Evolutionary conservation across 768 basidiomycete species (phyloP).

Genomic region (Nidularia pulvinata): DNA sequence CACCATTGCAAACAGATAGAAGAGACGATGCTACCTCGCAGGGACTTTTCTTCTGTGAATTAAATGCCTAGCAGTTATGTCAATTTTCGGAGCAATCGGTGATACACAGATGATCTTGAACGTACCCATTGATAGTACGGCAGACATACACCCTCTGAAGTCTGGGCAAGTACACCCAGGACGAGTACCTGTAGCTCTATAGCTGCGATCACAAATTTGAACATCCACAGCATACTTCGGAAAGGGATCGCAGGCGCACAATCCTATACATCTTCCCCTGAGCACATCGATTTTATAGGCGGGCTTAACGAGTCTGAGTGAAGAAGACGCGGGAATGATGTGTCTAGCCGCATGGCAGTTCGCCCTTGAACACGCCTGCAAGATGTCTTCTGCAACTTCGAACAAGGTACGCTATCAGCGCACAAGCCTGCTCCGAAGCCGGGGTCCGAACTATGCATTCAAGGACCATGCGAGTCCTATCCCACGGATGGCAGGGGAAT

Average conservation of each 20-base stretch:
- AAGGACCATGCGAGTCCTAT: slow-evolving; percentile 5
- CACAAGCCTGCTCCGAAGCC: slow-evolving; percentile 1
- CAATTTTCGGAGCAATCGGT: not conserved
- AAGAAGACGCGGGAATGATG: slow-evolving; percentile 14
- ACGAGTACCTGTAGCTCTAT: slow-evolving; percentile 7
- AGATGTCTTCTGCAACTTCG: slow-evolving; percentile 16
- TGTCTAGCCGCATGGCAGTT: slow-evolving; percentile 23
- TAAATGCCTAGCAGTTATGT: slow-evolving; percentile 28
- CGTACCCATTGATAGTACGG: slow-evolving; percentile 40
- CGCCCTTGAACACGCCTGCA: slow-evolving; percentile 16
- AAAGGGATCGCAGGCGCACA: not conserved
- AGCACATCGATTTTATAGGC: not conserved
- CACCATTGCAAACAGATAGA: slow-evolving; percentile 36
- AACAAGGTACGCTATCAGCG: slow-evolving; percentile 18
- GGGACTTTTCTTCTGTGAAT: slow-evolving; percentile 45
- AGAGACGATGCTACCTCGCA: slow-evolving; percentile 44
- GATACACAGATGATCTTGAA: not conserved
- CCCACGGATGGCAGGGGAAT: slow-evolving; percentile 9
- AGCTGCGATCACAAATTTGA: slow-evolving; percentile 17
- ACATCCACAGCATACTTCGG: slow-evolving; percentile 17
- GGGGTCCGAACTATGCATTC: not conserved
- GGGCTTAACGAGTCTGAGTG: not conserved
- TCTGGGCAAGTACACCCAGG: slow-evolving; percentile 22
- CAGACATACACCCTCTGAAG: slow-evolving; percentile 35
- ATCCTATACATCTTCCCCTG: too few species aligned